phyloP scores from a whole-genome alignment of 352 stramenopile species.

The Phytophthora hibernalis region DNA sequence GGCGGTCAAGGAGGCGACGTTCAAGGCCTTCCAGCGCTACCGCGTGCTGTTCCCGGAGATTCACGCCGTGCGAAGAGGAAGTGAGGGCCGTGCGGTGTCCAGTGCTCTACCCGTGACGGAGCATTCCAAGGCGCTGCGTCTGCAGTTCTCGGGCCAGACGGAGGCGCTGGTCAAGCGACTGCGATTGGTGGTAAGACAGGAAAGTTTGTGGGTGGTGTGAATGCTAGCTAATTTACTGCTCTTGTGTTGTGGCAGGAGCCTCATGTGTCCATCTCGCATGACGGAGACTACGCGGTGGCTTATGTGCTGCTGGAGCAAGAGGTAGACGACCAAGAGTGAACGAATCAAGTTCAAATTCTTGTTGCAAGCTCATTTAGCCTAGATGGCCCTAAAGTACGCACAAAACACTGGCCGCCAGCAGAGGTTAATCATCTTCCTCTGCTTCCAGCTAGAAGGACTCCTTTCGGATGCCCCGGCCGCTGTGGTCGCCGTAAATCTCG shows the following conservation, averaged over 20 bases:
- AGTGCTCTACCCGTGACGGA: slow-evolving; percentile 42
- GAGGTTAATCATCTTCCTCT: slow-evolving; percentile 19
- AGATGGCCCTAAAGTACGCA: slow-evolving; percentile 13
- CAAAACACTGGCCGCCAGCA: not conserved
- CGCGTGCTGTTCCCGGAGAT: slow-evolving; percentile 86
- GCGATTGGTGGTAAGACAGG: slow-evolving; percentile 46
- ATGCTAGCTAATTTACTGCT: not conserved
- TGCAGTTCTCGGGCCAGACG: slow-evolving; percentile 73
- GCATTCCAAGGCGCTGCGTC: slow-evolving; percentile 45
- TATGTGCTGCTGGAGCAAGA: slow-evolving; percentile 79
- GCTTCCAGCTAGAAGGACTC: slow-evolving; percentile 52
- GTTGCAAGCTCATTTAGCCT: slow-evolving; percentile 2
- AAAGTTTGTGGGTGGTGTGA: not conserved
- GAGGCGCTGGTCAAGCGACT: slow-evolving; percentile 59
- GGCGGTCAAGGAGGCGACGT: slow-evolving; percentile 85
- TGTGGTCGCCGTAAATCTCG: slow-evolving; percentile 67
- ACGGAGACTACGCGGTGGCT: slow-evolving; percentile 83
- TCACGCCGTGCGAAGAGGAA: slow-evolving; percentile 26
- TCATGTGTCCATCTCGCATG: slow-evolving; percentile 82
- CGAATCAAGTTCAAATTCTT: not conserved
- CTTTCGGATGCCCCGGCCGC: slow-evolving; percentile 48
- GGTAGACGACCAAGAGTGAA: slow-evolving; percentile 2
- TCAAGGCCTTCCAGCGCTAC: slow-evolving; percentile 85
- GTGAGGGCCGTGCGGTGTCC: slow-evolving; percentile 1
- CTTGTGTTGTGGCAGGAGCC: slow-evolving; percentile 46